A percentile compares a stretch with the other conserved stretches of the same genome.
Conservation (phyloP, 164 flowering plant species). For the Pachysandra terminalis region DNA sequence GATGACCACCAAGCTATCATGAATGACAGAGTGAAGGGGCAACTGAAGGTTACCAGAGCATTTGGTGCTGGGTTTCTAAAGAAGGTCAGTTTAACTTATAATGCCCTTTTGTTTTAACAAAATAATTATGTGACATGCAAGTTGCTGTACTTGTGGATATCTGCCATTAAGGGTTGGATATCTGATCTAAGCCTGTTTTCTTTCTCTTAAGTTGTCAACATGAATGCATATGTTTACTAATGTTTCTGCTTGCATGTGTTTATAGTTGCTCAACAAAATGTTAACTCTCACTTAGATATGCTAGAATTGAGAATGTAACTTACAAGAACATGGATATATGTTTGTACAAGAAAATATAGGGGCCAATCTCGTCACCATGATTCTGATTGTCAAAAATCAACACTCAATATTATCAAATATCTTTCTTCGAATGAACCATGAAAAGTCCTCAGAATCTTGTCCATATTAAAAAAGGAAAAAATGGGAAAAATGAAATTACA, state of each 20-base stretch:
- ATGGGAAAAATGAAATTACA: too few relatives aligned
- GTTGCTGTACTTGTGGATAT: neutral
- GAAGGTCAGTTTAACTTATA: slow-evolving; percentile 36
- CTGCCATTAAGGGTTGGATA: neutral
- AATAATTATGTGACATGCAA: neutral
- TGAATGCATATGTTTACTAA: neutral
- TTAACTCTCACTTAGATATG: neutral
- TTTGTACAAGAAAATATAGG: too few relatives aligned
- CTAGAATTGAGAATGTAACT: neutral
- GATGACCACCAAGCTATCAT: slow-evolving; percentile 54
- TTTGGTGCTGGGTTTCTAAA: slow-evolving; percentile 70
- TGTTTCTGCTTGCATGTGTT: neutral
- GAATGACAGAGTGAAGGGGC: slow-evolving; percentile 70
- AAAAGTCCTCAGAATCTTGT: too few relatives aligned
- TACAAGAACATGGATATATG: neutral
- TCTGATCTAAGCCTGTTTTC: slow-evolving; percentile 5
- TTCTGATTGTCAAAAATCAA: too few relatives aligned
- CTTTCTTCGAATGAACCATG: too few relatives aligned
- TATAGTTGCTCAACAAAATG: neutral
- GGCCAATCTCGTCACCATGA: too few relatives aligned
- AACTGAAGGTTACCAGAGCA: slow-evolving; percentile 66
- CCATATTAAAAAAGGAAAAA: too few relatives aligned
- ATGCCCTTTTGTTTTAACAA: slow-evolving; percentile 5
- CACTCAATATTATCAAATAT: too few relatives aligned
- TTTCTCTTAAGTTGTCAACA: neutral